These are phyloP conservation scores for Tetradesmus lagerheimii DNA, from an alignment of 139 green algal species.

Conservation along the genomic window DNA sequence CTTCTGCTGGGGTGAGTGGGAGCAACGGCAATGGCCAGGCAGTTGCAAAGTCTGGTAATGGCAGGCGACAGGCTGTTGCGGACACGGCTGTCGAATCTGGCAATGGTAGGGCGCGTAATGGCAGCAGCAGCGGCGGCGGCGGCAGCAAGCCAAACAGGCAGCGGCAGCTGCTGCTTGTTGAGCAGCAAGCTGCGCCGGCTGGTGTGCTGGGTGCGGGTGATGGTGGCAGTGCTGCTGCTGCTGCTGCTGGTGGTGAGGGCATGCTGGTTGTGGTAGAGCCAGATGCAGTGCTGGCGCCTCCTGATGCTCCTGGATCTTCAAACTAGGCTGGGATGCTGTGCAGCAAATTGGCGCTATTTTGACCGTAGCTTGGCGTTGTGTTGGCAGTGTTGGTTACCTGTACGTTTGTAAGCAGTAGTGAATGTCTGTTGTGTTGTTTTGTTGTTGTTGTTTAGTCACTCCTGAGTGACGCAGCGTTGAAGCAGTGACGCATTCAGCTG, in stretches of 20 bases:
- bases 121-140: conserved; percentile 19
- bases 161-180: not conserved
- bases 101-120: not conserved
- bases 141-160: not conserved
- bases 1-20: not conserved
- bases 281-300: conserved; percentile 24
- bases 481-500: too few relatives aligned
- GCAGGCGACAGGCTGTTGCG: not conserved
- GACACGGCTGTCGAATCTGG: not conserved
- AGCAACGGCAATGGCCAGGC: not conserved
- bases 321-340: not conserved
- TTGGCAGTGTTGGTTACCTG: not conserved
- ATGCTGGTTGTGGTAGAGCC: conserved; percentile 10
- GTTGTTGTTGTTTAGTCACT: too few relatives aligned
- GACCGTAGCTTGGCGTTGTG: not conserved
- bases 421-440: too few relatives aligned
- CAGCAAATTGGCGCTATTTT: not conserved
- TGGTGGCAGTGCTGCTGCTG: not conserved
- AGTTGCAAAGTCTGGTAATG: not conserved
- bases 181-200: not conserved
- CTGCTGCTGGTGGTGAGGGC: not conserved
- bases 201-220: not conserved
- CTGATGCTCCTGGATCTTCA: not conserved
- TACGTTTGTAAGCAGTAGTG: too few relatives aligned
- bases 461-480: too few relatives aligned